Percentiles rank a stretch among this genome's conserved stretches.
Evolutionary conservation across 2,329 filamentous ascomycete genomes (phyloP).

Genomic region (Ascochyta fabae): DNA sequence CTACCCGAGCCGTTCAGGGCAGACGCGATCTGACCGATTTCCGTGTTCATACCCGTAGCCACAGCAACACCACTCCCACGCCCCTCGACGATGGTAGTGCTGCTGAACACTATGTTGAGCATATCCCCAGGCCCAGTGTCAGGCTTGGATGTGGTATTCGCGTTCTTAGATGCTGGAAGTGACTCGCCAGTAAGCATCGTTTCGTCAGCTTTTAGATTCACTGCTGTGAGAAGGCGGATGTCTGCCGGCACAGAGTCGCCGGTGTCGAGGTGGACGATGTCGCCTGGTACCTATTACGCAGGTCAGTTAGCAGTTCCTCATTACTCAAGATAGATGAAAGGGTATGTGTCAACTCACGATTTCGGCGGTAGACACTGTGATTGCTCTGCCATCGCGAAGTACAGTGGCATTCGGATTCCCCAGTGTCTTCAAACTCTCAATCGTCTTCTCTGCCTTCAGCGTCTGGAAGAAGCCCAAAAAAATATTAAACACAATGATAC

Average conservation of each 20-base stretch:
- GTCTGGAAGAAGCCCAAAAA: slow-evolving; percentile 54
- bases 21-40: slow-evolving; percentile 76
- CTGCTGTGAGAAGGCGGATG: slow-evolving; percentile 64
- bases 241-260: slow-evolving; percentile 75
- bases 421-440: slow-evolving; percentile 53
- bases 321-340: neutral
- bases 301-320: neutral
- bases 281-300: slow-evolving; percentile 63
- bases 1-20: slow-evolving; percentile 54
- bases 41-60: slow-evolving; percentile 71
- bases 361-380: slow-evolving; percentile 60
- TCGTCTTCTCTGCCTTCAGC: slow-evolving; percentile 55
- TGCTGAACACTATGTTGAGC: slow-evolving; percentile 72
- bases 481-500: slow-evolving; percentile 54
- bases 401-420: slow-evolving; percentile 52
- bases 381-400: slow-evolving; percentile 60
- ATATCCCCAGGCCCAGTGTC: slow-evolving; percentile 70
- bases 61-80: slow-evolving; percentile 71
- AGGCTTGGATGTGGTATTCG: slow-evolving; percentile 59
- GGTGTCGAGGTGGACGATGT: slow-evolving; percentile 65
- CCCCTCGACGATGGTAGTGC: slow-evolving; percentile 71
- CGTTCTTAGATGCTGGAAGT: slow-evolving; percentile 68
- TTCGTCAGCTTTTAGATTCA: slow-evolving; percentile 79
- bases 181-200: slow-evolving; percentile 74
- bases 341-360: slow-evolving; percentile 56